Conservation (phyloP, 176 grass and related monocot species). For the Zoysia pacifica region DNA sequence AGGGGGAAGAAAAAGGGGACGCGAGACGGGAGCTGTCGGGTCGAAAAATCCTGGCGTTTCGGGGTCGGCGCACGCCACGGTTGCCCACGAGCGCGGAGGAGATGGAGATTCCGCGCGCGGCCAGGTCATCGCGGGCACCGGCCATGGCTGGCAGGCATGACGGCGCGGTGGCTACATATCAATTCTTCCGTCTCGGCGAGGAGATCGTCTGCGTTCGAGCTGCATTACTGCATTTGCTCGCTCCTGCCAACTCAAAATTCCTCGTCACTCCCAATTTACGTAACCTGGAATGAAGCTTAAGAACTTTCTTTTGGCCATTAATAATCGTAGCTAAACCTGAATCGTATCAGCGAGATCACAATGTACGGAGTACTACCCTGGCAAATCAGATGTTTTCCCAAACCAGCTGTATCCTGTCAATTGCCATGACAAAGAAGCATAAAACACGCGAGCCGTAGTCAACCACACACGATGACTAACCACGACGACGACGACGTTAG, state of each 20-base stretch:
- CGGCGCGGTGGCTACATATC: slow-evolving; percentile 15
- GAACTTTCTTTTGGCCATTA: no score
- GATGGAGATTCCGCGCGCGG: slow-evolving; percentile 1
- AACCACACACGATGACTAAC: no score
- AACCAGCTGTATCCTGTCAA: neutral
- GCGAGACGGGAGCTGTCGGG: neutral
- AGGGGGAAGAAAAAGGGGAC: no score
- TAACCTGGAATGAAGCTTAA: no score
- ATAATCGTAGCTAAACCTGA: neutral
- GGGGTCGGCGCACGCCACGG: no score
- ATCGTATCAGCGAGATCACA: neutral
- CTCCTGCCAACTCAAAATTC: no score
- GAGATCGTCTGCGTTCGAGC: no score
- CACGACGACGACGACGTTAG: neutral
- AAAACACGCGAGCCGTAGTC: no score
- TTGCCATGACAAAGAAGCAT: no score
- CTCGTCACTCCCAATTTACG: no score
- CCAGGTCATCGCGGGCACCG: neutral
- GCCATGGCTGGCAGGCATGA: neutral
- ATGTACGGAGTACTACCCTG: neutral
- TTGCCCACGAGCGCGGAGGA: slow-evolving; percentile 1
- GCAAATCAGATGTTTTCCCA: neutral
- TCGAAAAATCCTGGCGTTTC: neutral
- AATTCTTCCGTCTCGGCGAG: neutral
- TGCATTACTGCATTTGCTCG: no score